Conservation (phyloP, 768 basidiomycete genomes). For the Boletus rubropictus region DNA sequence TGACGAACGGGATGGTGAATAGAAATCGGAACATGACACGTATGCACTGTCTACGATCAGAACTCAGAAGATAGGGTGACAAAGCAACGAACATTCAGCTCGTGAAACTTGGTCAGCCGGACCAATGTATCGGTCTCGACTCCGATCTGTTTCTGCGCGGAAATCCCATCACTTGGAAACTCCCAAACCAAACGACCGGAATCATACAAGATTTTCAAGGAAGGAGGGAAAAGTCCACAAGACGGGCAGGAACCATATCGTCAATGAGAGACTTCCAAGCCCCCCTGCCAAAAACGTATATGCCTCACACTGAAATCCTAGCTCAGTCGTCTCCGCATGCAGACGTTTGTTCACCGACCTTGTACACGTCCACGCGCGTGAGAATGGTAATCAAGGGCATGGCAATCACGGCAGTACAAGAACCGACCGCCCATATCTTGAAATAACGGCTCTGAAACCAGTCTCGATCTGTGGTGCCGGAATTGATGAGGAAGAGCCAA, state of each 20-base stretch:
- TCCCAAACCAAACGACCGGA: neutral
- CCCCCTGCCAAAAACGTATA: slow-evolving; percentile 66
- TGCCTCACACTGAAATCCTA: slow-evolving; percentile 51
- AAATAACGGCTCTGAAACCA: slow-evolving; percentile 79
- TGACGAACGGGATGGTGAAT: slow-evolving; percentile 58
- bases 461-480: slow-evolving; percentile 53
- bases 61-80: neutral
- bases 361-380: slow-evolving; percentile 52
- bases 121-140: slow-evolving; percentile 63
- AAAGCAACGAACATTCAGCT: slow-evolving; percentile 60
- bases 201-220: slow-evolving; percentile 50
- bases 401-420: slow-evolving; percentile 50
- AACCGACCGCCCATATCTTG: slow-evolving; percentile 66
- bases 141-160: slow-evolving; percentile 47
- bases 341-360: slow-evolving; percentile 36
- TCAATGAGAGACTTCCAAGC: slow-evolving; percentile 61
- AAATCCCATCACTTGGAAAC: neutral
- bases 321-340: slow-evolving; percentile 9
- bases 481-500: slow-evolving; percentile 78
- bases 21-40: slow-evolving; percentile 71
- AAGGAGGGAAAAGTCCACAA: slow-evolving; percentile 70
- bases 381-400: slow-evolving; percentile 69
- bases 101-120: slow-evolving; percentile 73
- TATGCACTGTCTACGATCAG: slow-evolving; percentile 42
- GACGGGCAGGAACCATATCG: slow-evolving; percentile 69